Conservation (phyloP, 176 grass and related monocot genomes). For the Miscanthus lutarioriparius region DNA sequence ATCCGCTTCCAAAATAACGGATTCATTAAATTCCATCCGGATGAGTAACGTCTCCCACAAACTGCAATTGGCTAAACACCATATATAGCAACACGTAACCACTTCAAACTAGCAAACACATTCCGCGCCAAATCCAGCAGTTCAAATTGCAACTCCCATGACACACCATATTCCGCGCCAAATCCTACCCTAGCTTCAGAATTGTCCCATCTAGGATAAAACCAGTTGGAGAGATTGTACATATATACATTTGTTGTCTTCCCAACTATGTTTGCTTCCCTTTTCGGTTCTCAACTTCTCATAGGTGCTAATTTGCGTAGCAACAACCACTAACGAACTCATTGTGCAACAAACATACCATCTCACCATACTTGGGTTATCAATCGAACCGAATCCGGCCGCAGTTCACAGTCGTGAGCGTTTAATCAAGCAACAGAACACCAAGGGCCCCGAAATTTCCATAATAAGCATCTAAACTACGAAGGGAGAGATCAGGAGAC, state of each 20-base stretch:
- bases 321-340: neutral
- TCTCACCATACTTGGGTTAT: neutral
- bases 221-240: neutral
- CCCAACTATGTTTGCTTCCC: neutral
- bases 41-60: neutral
- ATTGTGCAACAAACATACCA: neutral
- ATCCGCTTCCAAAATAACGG: neutral
- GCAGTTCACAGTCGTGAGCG: neutral
- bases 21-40: neutral
- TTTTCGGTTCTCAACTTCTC: neutral
- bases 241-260: neutral
- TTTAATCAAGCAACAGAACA: slow-evolving; percentile 24
- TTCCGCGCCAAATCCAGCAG: slow-evolving; percentile 11
- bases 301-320: slow-evolving; percentile 5
- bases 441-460: neutral
- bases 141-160: neutral
- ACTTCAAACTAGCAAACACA: slow-evolving; percentile 6
- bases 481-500: neutral
- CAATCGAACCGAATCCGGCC: slow-evolving; percentile 2
- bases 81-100: neutral
- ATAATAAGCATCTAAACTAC: slow-evolving; percentile 21
- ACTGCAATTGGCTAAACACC: neutral
- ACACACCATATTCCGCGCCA: neutral
- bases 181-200: slow-evolving; percentile 15
- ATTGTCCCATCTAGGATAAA: neutral